These are phyloP conservation scores for Chara braunii DNA, from an alignment of 139 green algal species.

Conservation along the genomic window DNA sequence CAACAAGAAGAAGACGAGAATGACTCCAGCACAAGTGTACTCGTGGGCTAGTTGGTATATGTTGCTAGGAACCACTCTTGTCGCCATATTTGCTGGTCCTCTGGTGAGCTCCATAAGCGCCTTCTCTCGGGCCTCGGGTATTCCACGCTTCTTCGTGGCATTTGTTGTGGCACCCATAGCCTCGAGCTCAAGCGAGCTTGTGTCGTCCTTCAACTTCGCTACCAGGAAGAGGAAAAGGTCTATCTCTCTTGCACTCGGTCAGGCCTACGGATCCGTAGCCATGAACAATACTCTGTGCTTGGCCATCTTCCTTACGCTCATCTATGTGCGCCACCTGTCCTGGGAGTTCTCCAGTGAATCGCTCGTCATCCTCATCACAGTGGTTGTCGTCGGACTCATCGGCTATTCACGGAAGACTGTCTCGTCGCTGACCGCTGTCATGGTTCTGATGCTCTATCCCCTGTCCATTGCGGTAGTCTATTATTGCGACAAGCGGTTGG, in stretches of 20 bases:
- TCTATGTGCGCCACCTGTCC: too few relatives aligned
- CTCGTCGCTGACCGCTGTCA: conserved; percentile 20
- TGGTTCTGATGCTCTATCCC: conserved; percentile 14
- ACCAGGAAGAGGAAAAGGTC: conserved; percentile 9
- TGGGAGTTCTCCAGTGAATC: conserved; percentile 50
- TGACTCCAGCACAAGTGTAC: too few relatives aligned
- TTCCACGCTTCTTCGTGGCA: conserved; percentile 53
- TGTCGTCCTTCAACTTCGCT: conserved; percentile 24
- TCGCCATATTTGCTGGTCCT: conserved; percentile 36
- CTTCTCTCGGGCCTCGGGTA: conserved; percentile 23
- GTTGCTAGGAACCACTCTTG: conserved; percentile 6
- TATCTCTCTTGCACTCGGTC: neutral
- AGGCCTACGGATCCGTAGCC: conserved; percentile 49
- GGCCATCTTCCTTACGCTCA: conserved; percentile 51
- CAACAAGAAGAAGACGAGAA: neutral
- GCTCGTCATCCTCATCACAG: conserved; percentile 22
- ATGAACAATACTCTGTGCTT: conserved; percentile 61
- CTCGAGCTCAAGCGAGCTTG: conserved; percentile 51
- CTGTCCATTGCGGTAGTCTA: neutral
- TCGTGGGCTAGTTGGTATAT: too few relatives aligned
- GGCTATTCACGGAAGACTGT: conserved; percentile 37
- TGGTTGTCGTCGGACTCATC: conserved; percentile 11
- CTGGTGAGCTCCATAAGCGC: conserved; percentile 38
- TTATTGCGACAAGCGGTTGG: neutral
- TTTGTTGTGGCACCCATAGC: conserved; percentile 57